Evolutionary conservation across 768 basidiomycete genomes (phyloP), one percentile per base, ranked within the genome.

Genomic region (Hirschioporus abietinus): DNA sequence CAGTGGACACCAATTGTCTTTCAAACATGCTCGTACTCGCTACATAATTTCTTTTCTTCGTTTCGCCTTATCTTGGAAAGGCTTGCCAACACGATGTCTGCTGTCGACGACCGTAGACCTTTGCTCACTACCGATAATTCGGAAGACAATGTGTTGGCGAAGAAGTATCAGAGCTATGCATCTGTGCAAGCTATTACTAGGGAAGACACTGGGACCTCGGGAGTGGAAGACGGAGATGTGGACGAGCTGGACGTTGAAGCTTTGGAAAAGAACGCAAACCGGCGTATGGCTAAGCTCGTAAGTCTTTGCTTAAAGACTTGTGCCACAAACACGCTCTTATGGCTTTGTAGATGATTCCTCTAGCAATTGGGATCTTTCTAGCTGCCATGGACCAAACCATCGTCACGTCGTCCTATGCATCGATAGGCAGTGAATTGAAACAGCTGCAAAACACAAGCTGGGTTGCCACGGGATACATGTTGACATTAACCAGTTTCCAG

Each of bases 361-460:
- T 76, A 72, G 69, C 75, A 1, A 68, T 76, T 17, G 75, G 76
- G 27, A 74, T 73, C 1, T 76, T 75, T 63, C 71, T 77, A 15
- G 72, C 74, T 6, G 75, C 76, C 3, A 75, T 77, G 73, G 76
- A 77, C 70, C 63, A 64, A 7, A 77, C 76, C 1, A 76, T 77
- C 59, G 74, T 77, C 30, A 72, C 75, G 5, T 72, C 76, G 4
- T 76, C 76, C 20, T 77, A 76, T 63, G 76, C 76, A 10, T 64
- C 70, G 6, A 77, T 77, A 12, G 76, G 76, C 0, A 77, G 82
- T 70, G 86, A 88, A 68, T 74, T 89, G 7, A 81, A 87, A 7
- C 81, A 86, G 71, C 79, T 89, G 4, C 85, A 88, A 68, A 87
- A 83, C 66, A 86, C 86, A 0, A 87, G 86, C 68, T 89, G 87